These are phyloP conservation scores for Backusella psychrophila DNA, from an alignment of 192 early-diverging fungal species.

Conservation along the genomic window DNA sequence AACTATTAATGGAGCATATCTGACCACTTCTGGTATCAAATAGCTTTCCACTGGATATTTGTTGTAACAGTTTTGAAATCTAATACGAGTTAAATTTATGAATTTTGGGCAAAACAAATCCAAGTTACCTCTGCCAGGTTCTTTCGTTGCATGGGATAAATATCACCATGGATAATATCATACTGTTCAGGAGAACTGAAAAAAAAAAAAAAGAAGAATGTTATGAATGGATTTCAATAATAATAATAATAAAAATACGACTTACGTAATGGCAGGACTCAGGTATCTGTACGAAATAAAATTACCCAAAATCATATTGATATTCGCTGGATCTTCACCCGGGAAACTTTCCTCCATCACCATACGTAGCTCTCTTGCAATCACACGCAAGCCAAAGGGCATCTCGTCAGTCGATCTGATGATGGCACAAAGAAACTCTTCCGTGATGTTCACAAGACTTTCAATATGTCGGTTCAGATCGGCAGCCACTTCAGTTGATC, in stretches of 20 bases:
- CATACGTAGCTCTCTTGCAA: constrained; percentile 86
- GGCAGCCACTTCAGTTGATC: constrained; percentile 75
- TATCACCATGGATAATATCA: constrained; percentile 85
- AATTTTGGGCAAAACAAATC: too few relatives aligned
- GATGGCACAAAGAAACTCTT: constrained; percentile 83
- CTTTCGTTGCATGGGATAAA: constrained; percentile 89
- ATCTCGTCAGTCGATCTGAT: constrained; percentile 74
- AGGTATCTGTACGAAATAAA: constrained; percentile 98
- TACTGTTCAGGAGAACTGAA: constrained; percentile 91
- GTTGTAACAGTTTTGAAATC: constrained; percentile 92
- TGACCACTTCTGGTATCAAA: constrained; percentile 72
- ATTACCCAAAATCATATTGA: constrained; percentile 90
- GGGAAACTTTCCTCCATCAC: constrained; percentile 83
- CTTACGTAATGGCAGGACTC: constrained; percentile 93
- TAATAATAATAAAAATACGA: background rate
- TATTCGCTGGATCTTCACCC: constrained; percentile 70
- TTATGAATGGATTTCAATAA: background rate
- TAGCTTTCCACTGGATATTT: constrained; percentile 88
- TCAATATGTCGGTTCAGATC: constrained; percentile 68
- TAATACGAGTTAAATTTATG: background rate
- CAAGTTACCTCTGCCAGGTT: constrained; percentile 81
- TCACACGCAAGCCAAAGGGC: constrained; percentile 95
- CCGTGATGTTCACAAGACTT: constrained; percentile 78
- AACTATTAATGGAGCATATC: constrained; percentile 75
- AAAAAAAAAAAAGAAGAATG: background rate